Percentiles rank a stretch among this genome's conserved stretches.
phyloP scores from a whole-genome alignment of 352 stramenopile species.

The Phytophthora syringae region DNA sequence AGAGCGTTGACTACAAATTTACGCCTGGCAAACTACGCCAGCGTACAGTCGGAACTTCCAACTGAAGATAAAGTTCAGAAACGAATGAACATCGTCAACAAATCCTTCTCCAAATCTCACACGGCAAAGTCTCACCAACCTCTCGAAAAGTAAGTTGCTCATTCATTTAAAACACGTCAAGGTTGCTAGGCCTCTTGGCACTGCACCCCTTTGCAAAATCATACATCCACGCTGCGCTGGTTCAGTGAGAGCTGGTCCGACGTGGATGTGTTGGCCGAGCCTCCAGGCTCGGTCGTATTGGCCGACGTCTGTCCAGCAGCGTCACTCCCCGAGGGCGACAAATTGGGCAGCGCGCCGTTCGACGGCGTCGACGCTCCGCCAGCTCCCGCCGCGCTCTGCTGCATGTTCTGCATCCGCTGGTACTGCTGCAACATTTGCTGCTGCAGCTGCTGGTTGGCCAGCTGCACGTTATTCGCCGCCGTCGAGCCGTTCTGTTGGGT shows the following conservation, averaged over 20 bases:
- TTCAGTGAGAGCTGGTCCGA: constrained; percentile 77
- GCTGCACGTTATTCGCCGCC: constrained; percentile 48
- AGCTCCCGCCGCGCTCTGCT: constrained; percentile 37
- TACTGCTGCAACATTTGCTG: constrained; percentile 92
- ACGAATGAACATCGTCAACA: constrained; percentile 20
- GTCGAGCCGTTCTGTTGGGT: constrained; percentile 78
- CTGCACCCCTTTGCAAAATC: constrained; percentile 25
- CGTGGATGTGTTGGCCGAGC: constrained; percentile 24
- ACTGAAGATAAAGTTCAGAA: constrained; percentile 36
- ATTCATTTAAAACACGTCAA: constrained; percentile 41
- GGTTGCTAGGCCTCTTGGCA: constrained; percentile 11
- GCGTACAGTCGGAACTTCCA: constrained; percentile 31
- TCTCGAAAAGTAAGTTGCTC: constrained; percentile 24
- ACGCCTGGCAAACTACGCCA: constrained; percentile 12
- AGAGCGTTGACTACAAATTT: constrained; percentile 12
- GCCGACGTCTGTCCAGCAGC: constrained; percentile 31
- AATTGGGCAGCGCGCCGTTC: constrained; percentile 39
- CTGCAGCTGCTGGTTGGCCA: constrained; percentile 83
- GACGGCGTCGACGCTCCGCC: constrained; percentile 21
- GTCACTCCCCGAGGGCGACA: constrained; percentile 60
- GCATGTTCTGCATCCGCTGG: constrained; percentile 77
- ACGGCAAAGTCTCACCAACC: no score
- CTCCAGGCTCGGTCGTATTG: constrained; percentile 27
- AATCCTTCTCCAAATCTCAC: no score
- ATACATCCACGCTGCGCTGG: constrained; percentile 84